Conservation (phyloP, 768 basidiomycete genomes). For the Termitomyces sp. region DNA sequence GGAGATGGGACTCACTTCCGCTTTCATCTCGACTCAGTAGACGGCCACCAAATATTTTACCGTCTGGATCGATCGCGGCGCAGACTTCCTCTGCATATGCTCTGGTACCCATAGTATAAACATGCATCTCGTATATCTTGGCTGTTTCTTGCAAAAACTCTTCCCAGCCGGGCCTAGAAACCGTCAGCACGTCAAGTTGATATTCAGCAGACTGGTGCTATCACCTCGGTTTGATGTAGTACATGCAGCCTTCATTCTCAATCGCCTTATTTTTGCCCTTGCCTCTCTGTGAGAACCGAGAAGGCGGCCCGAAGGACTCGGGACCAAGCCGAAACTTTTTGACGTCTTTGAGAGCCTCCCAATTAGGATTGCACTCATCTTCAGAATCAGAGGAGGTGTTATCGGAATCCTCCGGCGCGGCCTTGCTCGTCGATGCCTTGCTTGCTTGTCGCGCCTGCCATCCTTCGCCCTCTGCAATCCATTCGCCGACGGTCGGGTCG, state of each 20-base stretch:
- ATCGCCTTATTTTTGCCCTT: conserved; percentile 62
- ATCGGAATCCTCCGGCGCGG: conserved; percentile 28
- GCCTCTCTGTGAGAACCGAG: conserved; percentile 29
- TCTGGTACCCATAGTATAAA: conserved; percentile 99
- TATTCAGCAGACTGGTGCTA: conserved; percentile 15
- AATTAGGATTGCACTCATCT: conserved; percentile 85
- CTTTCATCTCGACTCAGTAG: conserved; percentile 94
- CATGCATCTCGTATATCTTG: conserved; percentile 94
- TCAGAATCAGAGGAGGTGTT: conserved; percentile 36
- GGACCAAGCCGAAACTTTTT: conserved; percentile 82
- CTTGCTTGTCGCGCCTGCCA: conserved; percentile 63
- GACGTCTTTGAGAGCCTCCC: conserved; percentile 87
- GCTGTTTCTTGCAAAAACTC: conserved; percentile 71
- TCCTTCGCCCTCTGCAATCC: conserved; percentile 82
- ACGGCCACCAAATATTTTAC: conserved; percentile 79
- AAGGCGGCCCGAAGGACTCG: conserved; percentile 55
- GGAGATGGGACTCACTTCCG: conserved; percentile 62
- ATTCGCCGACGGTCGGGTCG: conserved; percentile 97
- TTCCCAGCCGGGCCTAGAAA: conserved; percentile 68
- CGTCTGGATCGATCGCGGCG: conserved; percentile 86
- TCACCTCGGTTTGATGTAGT: conserved; percentile 96
- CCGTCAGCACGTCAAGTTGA: neutral
- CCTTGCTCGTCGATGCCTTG: conserved; percentile 28
- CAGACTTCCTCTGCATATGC: conserved; percentile 96
- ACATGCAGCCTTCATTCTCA: conserved; percentile 83